Evolutionary conservation across 2,329 filamentous ascomycete genomes (phyloP), one percentile per base, ranked within the genome.

Genomic region (Sclerotinia glacialis): DNA sequence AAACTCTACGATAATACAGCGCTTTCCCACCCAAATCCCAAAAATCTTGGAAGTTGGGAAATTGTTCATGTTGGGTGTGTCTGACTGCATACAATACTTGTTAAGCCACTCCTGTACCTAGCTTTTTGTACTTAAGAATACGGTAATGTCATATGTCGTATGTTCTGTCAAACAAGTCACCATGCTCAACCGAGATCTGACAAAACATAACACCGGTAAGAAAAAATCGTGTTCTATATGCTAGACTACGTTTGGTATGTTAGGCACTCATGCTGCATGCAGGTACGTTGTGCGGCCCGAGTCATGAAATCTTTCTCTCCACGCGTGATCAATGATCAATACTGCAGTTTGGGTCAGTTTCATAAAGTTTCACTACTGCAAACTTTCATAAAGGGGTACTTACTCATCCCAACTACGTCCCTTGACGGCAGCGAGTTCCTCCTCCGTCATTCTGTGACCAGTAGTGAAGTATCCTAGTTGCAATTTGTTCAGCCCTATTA

Each of bases 381-480:
- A 63, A 49, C 31, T 65, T 64, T 71, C 60, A 47, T 68, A 67
- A 59, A 56, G 67, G 68, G 66, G 50, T 40, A 79, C 82, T 80
- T 80, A 88, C 86, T 89, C 93, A 80, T 96, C 93, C 93, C 94
- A 97, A 72, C 92, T 90, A 72, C 94, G 86, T 69, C 94, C 94
- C 77, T 95, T 89, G 37, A 98, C 93, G 65, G 91, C 88, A 72
- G 89, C 83, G 70, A 98, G 83, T 78, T 97, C 93, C 66, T 94
- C 90, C 76, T 89, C 87, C 1, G 91, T 95, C 86, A 96, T 92
- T 73, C 92, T 86, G 79, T 95, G 93, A 61, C 93, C 94, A 16
- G 89, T 92, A 8, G 94, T 97, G 77, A 97, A 89, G 75, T 89
- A 89, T 65, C 86, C 86, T 87, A 72, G 62, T 61, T 67, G 53